Evolutionary conservation across 1,139 yeast species (phyloP), one percentile per base, ranked within the genome.

Genomic region (Groenewaldozyma sp.): DNA sequence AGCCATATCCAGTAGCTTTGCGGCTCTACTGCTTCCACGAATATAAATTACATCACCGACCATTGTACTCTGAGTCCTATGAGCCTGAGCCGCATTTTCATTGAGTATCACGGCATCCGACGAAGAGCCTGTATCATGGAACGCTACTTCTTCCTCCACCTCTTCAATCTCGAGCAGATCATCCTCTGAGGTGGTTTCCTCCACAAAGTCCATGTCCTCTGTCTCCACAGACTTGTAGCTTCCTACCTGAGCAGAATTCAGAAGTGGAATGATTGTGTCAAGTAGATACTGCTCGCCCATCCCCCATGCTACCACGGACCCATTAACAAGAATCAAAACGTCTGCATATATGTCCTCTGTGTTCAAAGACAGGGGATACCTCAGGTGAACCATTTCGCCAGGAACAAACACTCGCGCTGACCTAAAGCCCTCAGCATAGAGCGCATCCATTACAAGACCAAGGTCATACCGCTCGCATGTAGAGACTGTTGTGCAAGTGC

Each of bases 171-270:
- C 31, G 28, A n/a, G 24, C 6, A 9, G 7, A 27, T 16, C 34
- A 4, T 20, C 26, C 11, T 10, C n/a, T 2, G 24, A 11, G 20
- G 37, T 11, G 5, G 20, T 3, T n/a, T 73, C 56, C 43, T 82
- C 91, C n/a, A 83, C 64, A 61, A 67, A 87, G 56, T 87, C 95
- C 75, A 87, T 74, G 52, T 87, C 96, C 54, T 87, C 96, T 31
- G 86, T 75, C 51, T 87, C 95, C 11, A 68, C 64, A 2, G 54
- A 58, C 3, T 64, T 64, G 51, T 78, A 78, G 3, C 72, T 64
- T 3, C 74, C 63, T 1, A 67, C 51, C 45, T 78, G 78, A 3
- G 78, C 73, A 0, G 48, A 47, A 26, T 57, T 55, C 17, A 82
- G 60, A 38, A 72, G 50, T 1, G 76, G 74, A 1, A 77, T 52